Evolutionary conservation across 371 early-diverging fungal species (phyloP).

Genomic region (Parasitella parasitica): DNA sequence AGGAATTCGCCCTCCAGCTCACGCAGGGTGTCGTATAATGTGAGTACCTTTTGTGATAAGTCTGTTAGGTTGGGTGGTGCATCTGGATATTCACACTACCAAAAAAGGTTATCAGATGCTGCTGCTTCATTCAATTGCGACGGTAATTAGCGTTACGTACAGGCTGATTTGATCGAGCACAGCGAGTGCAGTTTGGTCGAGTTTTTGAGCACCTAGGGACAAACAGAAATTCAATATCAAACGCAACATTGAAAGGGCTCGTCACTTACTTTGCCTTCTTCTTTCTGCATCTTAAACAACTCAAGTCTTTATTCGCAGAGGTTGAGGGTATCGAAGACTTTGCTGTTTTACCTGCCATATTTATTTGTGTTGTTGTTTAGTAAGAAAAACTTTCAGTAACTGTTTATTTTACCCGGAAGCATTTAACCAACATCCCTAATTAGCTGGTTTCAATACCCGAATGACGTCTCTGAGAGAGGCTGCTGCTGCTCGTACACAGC

Average conservation of each 20-base stretch:
- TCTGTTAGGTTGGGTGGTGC: conserved; percentile 51
- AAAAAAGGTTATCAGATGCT: not conserved
- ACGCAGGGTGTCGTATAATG: conserved; percentile 40
- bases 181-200: conserved; percentile 49
- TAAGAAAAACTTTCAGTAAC: not conserved
- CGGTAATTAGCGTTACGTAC: conserved; percentile 16
- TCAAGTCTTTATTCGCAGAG: conserved; percentile 39
- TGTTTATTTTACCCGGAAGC: not conserved
- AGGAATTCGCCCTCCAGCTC: conserved; percentile 46
- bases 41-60: conserved; percentile 47
- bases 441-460: conserved; percentile 2
- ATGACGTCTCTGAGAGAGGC: not conserved
- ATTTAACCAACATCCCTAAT: not conserved
- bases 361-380: not conserved
- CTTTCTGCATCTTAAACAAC: conserved; percentile 51
- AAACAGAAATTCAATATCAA: not conserved
- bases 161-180: conserved; percentile 49
- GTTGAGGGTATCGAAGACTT: conserved; percentile 9
- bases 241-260: too few species aligned
- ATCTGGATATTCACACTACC: conserved; percentile 53
- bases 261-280: conserved; percentile 53
- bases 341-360: conserved; percentile 20
- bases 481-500: too few species aligned
- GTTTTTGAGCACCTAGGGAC: conserved; percentile 48
- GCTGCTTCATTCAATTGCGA: not conserved